A percentile compares a stretch with the other conserved stretches of the same genome.
Conservation (phyloP, 169 alveolate species). For the Ichthyophthirius multifiliis region DNA sequence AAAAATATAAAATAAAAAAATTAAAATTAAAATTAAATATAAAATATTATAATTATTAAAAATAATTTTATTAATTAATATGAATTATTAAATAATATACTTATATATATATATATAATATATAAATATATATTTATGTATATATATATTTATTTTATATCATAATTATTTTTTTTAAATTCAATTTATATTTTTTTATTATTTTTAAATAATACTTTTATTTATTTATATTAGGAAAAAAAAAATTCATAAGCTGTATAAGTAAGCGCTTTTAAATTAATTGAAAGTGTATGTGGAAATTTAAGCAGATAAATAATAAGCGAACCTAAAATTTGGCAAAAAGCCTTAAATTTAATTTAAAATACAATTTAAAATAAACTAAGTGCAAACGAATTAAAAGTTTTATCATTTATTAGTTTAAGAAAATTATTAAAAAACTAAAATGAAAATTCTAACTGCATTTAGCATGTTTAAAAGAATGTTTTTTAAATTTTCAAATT, state of each 20-base stretch:
- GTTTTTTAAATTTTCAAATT: background rate
- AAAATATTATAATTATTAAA: too few species aligned
- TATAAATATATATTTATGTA: too few species aligned
- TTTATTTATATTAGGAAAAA: too few species aligned
- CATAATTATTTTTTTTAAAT: too few species aligned
- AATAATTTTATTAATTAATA: too few species aligned
- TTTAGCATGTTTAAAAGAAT: background rate
- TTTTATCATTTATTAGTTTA: background rate
- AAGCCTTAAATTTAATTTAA: background rate
- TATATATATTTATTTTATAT: too few species aligned
- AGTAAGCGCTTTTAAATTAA: background rate
- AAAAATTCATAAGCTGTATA: background rate
- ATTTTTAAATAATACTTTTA: too few species aligned
- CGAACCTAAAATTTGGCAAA: background rate
- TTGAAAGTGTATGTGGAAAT: background rate
- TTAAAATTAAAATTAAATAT: background rate
- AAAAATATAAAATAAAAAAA: too few species aligned
- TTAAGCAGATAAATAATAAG: background rate
- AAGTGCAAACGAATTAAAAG: background rate
- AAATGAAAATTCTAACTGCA: background rate
- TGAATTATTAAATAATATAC: too few species aligned
- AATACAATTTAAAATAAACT: background rate
- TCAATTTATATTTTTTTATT: too few species aligned
- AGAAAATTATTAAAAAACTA: background rate
- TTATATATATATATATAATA: too few species aligned